These are phyloP conservation scores for Fusarium circinatum DNA, from an alignment of 2,329 filamentous ascomycete genomes.

Conservation along the genomic window DNA sequence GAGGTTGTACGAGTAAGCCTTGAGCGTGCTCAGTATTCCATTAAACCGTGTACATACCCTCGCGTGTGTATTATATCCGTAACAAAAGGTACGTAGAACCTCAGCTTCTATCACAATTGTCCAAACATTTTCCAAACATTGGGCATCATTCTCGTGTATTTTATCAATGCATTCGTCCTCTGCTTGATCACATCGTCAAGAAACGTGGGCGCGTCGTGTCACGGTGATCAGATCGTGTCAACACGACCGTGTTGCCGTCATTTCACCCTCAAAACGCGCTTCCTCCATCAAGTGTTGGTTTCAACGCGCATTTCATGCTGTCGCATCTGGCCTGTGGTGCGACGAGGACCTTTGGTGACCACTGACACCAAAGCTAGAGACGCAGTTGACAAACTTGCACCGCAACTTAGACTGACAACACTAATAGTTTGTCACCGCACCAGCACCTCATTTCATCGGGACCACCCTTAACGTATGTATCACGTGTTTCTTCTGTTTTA, in stretches of 20 bases:
- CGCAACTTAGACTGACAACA: constrained; percentile 37
- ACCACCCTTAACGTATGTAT: constrained; percentile 36
- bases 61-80: constrained; percentile 30
- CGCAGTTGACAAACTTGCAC: constrained; percentile 24
- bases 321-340: constrained; percentile 9
- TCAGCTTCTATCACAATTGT: constrained; percentile 1
- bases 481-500: constrained; percentile 13
- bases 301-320: constrained; percentile 10
- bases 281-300: constrained; percentile 7
- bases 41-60: constrained; percentile 30
- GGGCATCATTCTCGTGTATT: not conserved
- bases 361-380: constrained; percentile 44
- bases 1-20: constrained; percentile 35
- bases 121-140: not conserved
- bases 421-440: constrained; percentile 32
- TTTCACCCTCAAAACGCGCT: constrained; percentile 14
- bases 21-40: constrained; percentile 29
- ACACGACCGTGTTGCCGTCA: not conserved
- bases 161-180: not conserved
- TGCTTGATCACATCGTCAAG: not conserved
- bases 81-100: constrained; percentile 43
- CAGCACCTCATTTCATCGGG: not conserved
- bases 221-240: constrained; percentile 14
- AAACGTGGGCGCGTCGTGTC: constrained; percentile 23
- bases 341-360: constrained; percentile 20